phyloP scores from a whole-genome alignment of 1,284 basidiomycete species.

The Caloboletus firmus region DNA sequence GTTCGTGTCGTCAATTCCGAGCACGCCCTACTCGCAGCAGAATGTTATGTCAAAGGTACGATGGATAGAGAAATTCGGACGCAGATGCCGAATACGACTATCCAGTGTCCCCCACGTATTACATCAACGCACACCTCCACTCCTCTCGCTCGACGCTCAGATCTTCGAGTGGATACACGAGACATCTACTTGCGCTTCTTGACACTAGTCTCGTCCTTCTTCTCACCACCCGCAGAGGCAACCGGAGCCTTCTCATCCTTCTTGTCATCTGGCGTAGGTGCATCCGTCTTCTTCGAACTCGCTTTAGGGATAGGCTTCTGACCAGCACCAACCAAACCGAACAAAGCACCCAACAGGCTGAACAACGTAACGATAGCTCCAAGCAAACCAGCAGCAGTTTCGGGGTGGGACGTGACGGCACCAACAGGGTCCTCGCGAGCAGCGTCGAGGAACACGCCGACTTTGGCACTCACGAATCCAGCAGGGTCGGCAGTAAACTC shows the following conservation, averaged over 20 bases:
- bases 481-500: constrained; percentile 74
- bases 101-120: constrained; percentile 15
- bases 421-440: constrained; percentile 70
- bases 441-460: constrained; percentile 70
- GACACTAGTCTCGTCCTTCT: constrained; percentile 45
- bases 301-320: constrained; percentile 74
- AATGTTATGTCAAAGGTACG: constrained; percentile 1
- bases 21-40: constrained; percentile 5
- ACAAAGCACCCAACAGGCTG: constrained; percentile 77
- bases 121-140: constrained; percentile 2
- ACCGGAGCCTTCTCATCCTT: constrained; percentile 62
- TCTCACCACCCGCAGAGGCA: constrained; percentile 65
- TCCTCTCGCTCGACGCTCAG: constrained; percentile 1
- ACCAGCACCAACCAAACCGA: constrained; percentile 73
- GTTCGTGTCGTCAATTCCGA: constrained; percentile 4
- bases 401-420: constrained; percentile 81
- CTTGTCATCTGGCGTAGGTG: constrained; percentile 61
- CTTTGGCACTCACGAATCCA: constrained; percentile 76
- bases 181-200: constrained; percentile 36
- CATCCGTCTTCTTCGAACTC: constrained; percentile 69
- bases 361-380: constrained; percentile 76
- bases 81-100: constrained; percentile 1
- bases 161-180: constrained; percentile 4
- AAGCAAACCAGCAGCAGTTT: constrained; percentile 77
- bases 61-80: not conserved